Conservation (phyloP, 208 protist genomes). For the Balamuthia mandrillaris region DNA sequence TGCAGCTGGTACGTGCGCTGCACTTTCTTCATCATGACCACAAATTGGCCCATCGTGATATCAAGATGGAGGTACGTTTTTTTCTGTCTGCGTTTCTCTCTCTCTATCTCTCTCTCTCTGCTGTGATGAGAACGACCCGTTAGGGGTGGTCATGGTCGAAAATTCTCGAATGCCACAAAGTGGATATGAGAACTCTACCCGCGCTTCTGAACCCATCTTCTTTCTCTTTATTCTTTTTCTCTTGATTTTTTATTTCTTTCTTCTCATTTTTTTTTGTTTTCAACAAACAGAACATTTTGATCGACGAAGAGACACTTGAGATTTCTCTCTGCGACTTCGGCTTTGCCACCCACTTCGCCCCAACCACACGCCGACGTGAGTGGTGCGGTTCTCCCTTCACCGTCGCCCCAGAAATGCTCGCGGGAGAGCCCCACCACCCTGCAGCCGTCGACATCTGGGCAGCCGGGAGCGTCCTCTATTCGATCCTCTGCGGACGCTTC, state of each 20-base stretch:
- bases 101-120: no score
- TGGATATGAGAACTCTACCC: not conserved
- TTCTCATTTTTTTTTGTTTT: not conserved
- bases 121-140: no score
- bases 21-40: no score
- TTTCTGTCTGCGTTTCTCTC: no score
- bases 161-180: no score
- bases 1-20: constrained; percentile 36
- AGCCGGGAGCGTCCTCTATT: constrained; percentile 94
- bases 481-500: constrained; percentile 92
- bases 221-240: not conserved
- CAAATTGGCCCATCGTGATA: not conserved
- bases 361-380: constrained; percentile 64
- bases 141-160: no score
- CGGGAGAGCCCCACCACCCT: constrained; percentile 77
- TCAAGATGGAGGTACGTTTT: constrained; percentile 15
- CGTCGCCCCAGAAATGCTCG: constrained; percentile 83
- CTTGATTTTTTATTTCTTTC: not conserved
- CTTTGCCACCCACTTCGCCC: constrained; percentile 7
- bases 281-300: constrained; percentile 72
- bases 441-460: constrained; percentile 92
- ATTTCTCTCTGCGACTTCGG: constrained; percentile 24
- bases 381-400: constrained; percentile 90
- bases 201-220: not conserved
- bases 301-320: constrained; percentile 62